Conservation (phyloP, 768 basidiomycete genomes). For the Crassisporium funariophilum region DNA sequence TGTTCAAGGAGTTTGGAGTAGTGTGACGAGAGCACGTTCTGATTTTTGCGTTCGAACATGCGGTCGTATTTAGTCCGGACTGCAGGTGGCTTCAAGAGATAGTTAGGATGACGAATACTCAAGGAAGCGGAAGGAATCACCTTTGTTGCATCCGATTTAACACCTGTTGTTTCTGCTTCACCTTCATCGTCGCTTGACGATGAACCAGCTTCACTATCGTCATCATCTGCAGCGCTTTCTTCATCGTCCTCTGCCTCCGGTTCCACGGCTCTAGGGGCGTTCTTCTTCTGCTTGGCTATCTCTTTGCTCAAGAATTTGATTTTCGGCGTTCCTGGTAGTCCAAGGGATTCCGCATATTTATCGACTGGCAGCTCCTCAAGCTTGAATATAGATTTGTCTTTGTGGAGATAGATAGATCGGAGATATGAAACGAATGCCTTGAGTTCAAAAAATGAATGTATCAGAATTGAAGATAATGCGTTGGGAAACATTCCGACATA, state of each 20-base stretch:
- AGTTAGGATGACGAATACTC: background rate
- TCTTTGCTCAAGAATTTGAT: constrained; percentile 83
- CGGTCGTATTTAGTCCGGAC: constrained; percentile 95
- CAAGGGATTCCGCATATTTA: constrained; percentile 85
- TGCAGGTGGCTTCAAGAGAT: constrained; percentile 28
- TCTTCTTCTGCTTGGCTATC: constrained; percentile 76
- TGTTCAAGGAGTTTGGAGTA: constrained; percentile 88
- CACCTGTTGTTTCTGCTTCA: background rate
- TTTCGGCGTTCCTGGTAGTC: constrained; percentile 92
- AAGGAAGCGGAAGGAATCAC: constrained; percentile 30
- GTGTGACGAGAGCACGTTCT: constrained; percentile 87
- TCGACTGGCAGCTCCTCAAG: constrained; percentile 80
- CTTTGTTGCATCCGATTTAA: constrained; percentile 42
- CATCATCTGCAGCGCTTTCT: constrained; percentile 9
- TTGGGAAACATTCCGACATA: constrained; percentile 37
- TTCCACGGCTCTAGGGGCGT: constrained; percentile 54
- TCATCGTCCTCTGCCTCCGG: constrained; percentile 26
- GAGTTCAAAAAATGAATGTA: background rate
- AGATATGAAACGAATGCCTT: constrained; percentile 97
- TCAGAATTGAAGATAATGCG: background rate
- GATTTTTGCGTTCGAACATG: constrained; percentile 97
- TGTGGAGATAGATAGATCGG: constrained; percentile 89
- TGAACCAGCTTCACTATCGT: background rate
- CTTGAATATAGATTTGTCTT: constrained; percentile 92
- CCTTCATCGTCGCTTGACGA: background rate